Base-by-base conservation (phyloP, 78 protist genomes). In the Tieghemostelium lacteum region DNA sequence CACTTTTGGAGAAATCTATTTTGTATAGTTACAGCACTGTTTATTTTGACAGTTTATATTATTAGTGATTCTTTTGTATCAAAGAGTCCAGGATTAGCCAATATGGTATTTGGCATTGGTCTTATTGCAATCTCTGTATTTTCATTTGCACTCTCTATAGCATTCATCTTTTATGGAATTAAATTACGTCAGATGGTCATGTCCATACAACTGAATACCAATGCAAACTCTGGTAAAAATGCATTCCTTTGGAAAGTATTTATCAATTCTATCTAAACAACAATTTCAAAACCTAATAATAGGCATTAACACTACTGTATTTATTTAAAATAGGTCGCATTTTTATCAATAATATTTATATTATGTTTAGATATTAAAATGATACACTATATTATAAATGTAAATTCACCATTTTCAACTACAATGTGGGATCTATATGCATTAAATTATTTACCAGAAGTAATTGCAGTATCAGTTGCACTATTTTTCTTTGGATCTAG, bases 401-500 rank as follows among this genome's bases (percentile, higher is more conserved):
- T 83, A 24, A 29, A 58, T 7, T 26, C 55, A 45, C 78, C 91
- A 40, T 69, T 83, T 26, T 16, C 19, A 40, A 39, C 78, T 1
- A 58, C 33, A 33, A 69, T 83, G 2, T 66, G 76, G 78, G 91
- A 83, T 83, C 50, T 83, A 22, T 83, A 83, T 60, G 91, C 91
- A 60, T 39, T 83, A 36, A 83, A 83, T 31, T 83, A 83, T 42
- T 58, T 83, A 20, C 91, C 91, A 17, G 91, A 83, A 64, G 91
- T 78, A 45, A 70, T 83, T 12, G 91, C 91, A 34, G 91, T 83
- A 16, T 69, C 91, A 0, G 69, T 63, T 2, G 77, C 91, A 40
- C 16, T 58, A 12, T 83, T 83, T 42, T 83, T 83, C 49, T 36
- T 71, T 45, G 75, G 75, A 1, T 55, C 78, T 36, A 71, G 50